phyloP scores from a whole-genome alignment of 768 basidiomycete species.

The Leccinum uliginosum region DNA sequence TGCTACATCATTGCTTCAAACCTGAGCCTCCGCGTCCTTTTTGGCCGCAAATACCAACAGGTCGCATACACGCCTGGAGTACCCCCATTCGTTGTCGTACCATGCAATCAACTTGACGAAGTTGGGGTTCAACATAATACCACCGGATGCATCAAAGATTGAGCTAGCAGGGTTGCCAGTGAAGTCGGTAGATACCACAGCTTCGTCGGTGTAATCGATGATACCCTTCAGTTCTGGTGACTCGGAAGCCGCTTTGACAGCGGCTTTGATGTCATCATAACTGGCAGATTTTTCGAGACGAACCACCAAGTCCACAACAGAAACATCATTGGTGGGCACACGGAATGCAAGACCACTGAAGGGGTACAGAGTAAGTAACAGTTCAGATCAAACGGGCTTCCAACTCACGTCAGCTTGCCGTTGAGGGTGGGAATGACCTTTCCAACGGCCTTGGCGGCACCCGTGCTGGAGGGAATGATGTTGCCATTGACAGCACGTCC shows the following conservation, averaged over 20 bases:
- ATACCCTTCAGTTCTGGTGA: conserved; percentile 62
- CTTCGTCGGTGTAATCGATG: conserved; percentile 89
- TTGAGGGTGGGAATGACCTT: conserved; percentile 96
- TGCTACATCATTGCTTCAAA: conserved; percentile 5
- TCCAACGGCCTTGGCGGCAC: conserved; percentile 98
- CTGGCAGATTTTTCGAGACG: conserved; percentile 80
- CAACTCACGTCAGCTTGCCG: conserved; percentile 94
- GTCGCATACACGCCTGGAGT: conserved; percentile 91
- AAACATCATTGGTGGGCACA: conserved; percentile 93
- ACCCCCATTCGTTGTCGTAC: conserved; percentile 96
- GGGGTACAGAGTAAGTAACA: not conserved
- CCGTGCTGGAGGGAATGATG: conserved; percentile 99
- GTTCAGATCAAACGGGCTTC: conserved; percentile 1
- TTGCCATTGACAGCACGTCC: conserved; percentile 95
- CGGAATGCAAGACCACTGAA: conserved; percentile 90
- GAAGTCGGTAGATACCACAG: conserved; percentile 93
- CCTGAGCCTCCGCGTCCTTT: conserved; percentile 48
- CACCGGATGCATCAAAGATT: conserved; percentile 92
- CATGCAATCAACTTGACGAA: conserved; percentile 97
- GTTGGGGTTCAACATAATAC: conserved; percentile 86
- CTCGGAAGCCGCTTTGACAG: conserved; percentile 74
- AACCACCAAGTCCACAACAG: conserved; percentile 95
- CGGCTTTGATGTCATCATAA: conserved; percentile 89
- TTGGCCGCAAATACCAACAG: conserved; percentile 77
- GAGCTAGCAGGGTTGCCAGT: conserved; percentile 73